Conservation (phyloP, 495 filamentous ascomycete genomes). For the Podospora conica region DNA sequence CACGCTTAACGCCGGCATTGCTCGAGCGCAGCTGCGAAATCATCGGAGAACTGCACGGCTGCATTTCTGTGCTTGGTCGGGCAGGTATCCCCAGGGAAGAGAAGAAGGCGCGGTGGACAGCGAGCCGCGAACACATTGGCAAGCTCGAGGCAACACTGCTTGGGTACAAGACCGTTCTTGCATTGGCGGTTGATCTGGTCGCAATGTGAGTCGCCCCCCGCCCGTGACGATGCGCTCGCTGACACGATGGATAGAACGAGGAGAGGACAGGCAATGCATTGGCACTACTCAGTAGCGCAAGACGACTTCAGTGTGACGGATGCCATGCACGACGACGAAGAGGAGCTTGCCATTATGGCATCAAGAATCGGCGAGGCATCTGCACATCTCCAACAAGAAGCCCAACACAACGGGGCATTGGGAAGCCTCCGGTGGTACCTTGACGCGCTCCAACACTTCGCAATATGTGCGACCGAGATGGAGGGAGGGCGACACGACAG, state of each 20-base stretch:
- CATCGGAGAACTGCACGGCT: constrained; percentile 31
- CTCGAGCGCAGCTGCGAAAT: constrained; percentile 31
- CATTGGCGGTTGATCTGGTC: constrained; percentile 37
- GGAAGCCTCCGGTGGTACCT: constrained; percentile 33
- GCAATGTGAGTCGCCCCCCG: constrained; percentile 26
- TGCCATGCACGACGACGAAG: background rate
- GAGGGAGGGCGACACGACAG: constrained; percentile 16
- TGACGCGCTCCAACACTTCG: constrained; percentile 26
- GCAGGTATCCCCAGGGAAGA: constrained; percentile 30
- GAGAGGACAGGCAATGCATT: background rate
- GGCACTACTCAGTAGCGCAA: background rate
- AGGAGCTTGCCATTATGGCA: constrained; percentile 11
- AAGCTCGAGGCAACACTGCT: constrained; percentile 31
- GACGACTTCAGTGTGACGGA: background rate
- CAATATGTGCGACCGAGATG: constrained; percentile 13
- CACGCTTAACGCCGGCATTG: constrained; percentile 32
- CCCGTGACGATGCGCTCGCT: background rate
- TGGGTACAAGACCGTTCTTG: constrained; percentile 35
- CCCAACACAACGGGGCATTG: constrained; percentile 29
- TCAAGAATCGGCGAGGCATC: constrained; percentile 12
- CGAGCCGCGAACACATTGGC: constrained; percentile 29
- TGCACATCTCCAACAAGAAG: constrained; percentile 18
- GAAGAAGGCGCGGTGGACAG: constrained; percentile 38
- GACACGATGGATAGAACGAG: background rate
- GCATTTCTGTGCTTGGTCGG: constrained; percentile 25